A percentile compares a stretch with the other conserved stretches of the same genome.
Evolutionary conservation across 306 rosid genomes (phyloP).

Genomic region (Mimosa pudica): DNA sequence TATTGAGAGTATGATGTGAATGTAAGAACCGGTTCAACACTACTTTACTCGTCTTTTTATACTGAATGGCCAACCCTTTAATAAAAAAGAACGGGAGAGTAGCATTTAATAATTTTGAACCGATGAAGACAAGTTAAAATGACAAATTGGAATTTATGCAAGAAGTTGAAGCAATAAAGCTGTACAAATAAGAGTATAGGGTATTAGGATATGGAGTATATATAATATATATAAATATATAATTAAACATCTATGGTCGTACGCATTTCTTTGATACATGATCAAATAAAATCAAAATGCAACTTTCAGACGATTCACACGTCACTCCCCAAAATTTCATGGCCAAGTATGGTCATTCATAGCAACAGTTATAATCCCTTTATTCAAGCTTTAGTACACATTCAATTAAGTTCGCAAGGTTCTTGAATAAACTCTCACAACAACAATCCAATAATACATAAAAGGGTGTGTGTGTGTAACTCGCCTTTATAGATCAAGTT

Average conservation of each 20-base stretch:
- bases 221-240: background rate
- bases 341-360: slow-evolving; percentile 29
- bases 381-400: background rate
- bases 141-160: background rate
- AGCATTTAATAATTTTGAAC: background rate
- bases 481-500: background rate
- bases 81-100: background rate
- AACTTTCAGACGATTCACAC: slow-evolving; percentile 30
- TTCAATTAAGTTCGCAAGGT: background rate
- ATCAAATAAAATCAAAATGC: slow-evolving; percentile 26
- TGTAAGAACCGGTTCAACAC: background rate
- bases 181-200: background rate
- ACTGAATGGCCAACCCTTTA: background rate
- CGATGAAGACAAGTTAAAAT: background rate
- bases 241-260: slow-evolving; percentile 1
- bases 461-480: background rate
- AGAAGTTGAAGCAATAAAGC: slow-evolving; percentile 8
- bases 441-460: slow-evolving; percentile 6
- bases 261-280: slow-evolving; percentile 8
- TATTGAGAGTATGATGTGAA: background rate
- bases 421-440: background rate
- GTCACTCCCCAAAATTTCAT: slow-evolving; percentile 32
- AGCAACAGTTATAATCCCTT: slow-evolving; percentile 5
- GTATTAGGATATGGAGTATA: background rate
- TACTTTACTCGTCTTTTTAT: background rate